Evolutionary conservation across 768 basidiomycete species (phyloP).

Genomic region (Cystofilobasidium ferigula): DNA sequence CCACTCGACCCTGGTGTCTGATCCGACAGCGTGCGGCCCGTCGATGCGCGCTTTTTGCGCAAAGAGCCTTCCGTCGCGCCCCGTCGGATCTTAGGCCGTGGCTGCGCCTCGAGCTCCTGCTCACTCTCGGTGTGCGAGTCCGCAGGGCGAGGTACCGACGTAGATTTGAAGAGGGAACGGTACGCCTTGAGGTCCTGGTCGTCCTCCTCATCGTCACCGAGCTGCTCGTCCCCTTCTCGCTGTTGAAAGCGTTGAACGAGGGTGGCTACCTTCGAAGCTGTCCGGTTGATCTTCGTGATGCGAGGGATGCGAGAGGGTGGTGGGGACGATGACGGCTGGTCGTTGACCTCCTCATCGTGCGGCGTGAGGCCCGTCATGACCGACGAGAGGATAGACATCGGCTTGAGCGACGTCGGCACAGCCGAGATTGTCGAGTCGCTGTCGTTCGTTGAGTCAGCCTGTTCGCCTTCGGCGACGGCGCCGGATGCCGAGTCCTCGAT

Average conservation of each 20-base stretch:
- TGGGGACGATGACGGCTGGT: neutral
- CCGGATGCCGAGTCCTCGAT: neutral
- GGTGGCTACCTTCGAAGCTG: neutral
- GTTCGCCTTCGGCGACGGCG: slow-evolving; percentile 1
- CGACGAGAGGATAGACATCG: slow-evolving; percentile 29
- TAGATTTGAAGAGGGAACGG: slow-evolving; percentile 11
- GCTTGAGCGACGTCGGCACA: slow-evolving; percentile 23
- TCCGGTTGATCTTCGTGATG: neutral
- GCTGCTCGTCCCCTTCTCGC: slow-evolving; percentile 15
- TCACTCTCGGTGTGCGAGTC: slow-evolving; percentile 18
- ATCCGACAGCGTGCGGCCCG: neutral
- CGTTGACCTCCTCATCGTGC: neutral
- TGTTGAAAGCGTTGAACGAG: slow-evolving; percentile 9
- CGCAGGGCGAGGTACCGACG: neutral
- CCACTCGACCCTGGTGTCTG: neutral
- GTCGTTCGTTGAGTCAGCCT: slow-evolving; percentile 29
- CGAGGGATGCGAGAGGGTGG: slow-evolving; percentile 14
- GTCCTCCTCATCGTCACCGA: slow-evolving; percentile 17
- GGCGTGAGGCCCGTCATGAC: slow-evolving; percentile 28
- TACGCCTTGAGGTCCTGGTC: slow-evolving; percentile 8
- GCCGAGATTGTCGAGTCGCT: slow-evolving; percentile 42
- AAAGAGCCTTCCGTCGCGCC: neutral
- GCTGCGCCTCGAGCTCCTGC: neutral
- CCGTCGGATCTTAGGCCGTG: neutral
- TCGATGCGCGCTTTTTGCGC: neutral